Base-by-base conservation (phyloP, 108 stramenopile species). In the Nitzschia sp. region DNA sequence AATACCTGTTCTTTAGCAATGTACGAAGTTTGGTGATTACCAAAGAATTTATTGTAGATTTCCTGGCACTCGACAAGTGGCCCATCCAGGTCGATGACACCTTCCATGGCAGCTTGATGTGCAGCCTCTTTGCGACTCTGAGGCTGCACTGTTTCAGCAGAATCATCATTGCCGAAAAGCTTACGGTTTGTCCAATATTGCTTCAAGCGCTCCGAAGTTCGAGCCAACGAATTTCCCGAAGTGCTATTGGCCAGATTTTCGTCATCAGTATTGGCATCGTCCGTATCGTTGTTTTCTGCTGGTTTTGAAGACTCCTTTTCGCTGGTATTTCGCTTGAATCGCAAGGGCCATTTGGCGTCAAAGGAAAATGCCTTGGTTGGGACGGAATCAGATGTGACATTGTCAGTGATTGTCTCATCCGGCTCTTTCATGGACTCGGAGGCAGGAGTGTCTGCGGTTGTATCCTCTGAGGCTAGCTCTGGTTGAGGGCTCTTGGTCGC, bases 1-100 rank as follows among this genome's bases (percentile, higher is more conserved):
- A 68, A 3, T 2, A 62, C 59, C 7, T 67, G 52, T 39, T 77
- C 72, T 51, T 71, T 77, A 41, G 51, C 67, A n/a, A 73, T 58
- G 15, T 62, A 25, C 0, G 59, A 51, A 1, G 75, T 83, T 65
- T 83, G 82, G 51, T 83, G 77, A 25, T 83, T 74, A 19, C 75
- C 81, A 51, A 75, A 57, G 21, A 82, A 38, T 19, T 64, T 72
- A 46, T 68, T 69, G 68, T 57, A 67, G 0, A 83, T 78, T 66
- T 78, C 77, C 63, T 83, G 73, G 41, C 78, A 79, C 41, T 74
- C 70, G 3, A 83, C 20, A 6, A 79, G 51, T 11, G 78, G 75
- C 43, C 53, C 67, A 42, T 76, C 74, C 10, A 78, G 42, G 37
- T 74, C 29, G 7, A 83, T 20, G 25, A 77, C 65, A 26, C 82